Base-by-base conservation (phyloP, 2,329 filamentous ascomycete genomes). In the Calonectria pseudoreteaudii region DNA sequence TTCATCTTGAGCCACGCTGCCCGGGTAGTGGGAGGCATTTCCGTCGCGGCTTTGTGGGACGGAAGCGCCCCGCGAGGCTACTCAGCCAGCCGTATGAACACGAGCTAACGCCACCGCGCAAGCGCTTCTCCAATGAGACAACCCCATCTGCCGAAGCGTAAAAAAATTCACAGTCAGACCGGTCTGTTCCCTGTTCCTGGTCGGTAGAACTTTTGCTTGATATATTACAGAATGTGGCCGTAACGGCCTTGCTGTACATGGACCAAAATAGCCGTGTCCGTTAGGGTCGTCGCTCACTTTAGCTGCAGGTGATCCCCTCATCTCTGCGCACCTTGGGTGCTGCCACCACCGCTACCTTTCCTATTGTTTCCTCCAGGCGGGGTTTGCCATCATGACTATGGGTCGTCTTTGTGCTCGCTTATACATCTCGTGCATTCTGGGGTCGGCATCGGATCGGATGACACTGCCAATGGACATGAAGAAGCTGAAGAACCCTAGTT, bases 391-490 rank as follows among this genome's bases (percentile, higher is more conserved):
- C 79, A 85, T 73, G 41, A 98, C 91, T 81, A 96, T 92, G 30
- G 96, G 95, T 76, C 91, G 91, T 80, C 93, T 89, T 79, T 93
- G 92, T 66, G 94, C 92, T 83, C 91, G 91, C 79, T 92, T 90
- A 87, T 96, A 98, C 72, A 94, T 91, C 83, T 95, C 91, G 78
- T 92, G 90, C 73, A 93, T 88, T 80, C 94, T 93, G 47, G 94
- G 92, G 53, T 95, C 94, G 77, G 94, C 92, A 80, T 99, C 97
- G 74, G 95, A 96, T 83, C 97, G 94, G 82, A 99, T 98, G 56
- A 98, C 96, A 80, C 95, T 98, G 79, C 97, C 97, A 80, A 99
- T 98, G 72, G 95, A 96, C 97, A 99, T 99, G 90, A 99, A 99
- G 88, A 98, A 98, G 30, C 91, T 93, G 76, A 26, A 69, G 14